Evolutionary conservation across 306 rosid genomes (phyloP), one percentile per base, ranked within the genome.

Genomic region (apple (Malus domestica)): DNA sequence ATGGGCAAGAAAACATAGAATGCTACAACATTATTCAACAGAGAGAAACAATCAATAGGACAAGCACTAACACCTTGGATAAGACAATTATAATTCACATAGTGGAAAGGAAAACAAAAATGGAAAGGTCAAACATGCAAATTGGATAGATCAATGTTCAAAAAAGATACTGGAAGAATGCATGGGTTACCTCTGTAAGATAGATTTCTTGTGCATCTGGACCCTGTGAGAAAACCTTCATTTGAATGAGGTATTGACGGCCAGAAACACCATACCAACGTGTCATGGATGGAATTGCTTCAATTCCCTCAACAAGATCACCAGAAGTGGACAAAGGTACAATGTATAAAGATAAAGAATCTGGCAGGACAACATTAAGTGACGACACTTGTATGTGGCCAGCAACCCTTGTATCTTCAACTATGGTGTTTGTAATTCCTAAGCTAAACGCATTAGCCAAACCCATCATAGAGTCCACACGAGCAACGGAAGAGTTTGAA

Each of bases 381-480:
- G 96, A 87, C 72, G 98, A 94, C 59, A 88, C 86, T 89, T 94
- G 98, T 44, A 80, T 77, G 83, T 94, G 97, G 42, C 91, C 93
- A 22, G 87, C 85, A 85, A 94, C 96, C 84, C 98, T 89, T 64
- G 86, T 92, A 83, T 94, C 98, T 80, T 92, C 92, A 72, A 92
- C 98, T 70, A 85, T 78, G 76, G 89, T 85, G 84, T 86, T 66
- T 60, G 97, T 82, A 80, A 76, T 80, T 62, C 98, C 98, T 78
- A 94, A 81, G 79, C 83, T 83, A 70, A 88, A 75, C 40, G 98
- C 95, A 74, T 80, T 76, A 14, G 87, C 86, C 76, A 82, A 81
- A 61, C 98, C 98, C 83, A 85, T 78, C 78, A 55, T 44, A 46
- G 92, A 75, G 84, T 88, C 93, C 81, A 89, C 90, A 69, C 64